phyloP scores from a whole-genome alignment of 768 basidiomycete species.

The Lactifluus pinguis region DNA sequence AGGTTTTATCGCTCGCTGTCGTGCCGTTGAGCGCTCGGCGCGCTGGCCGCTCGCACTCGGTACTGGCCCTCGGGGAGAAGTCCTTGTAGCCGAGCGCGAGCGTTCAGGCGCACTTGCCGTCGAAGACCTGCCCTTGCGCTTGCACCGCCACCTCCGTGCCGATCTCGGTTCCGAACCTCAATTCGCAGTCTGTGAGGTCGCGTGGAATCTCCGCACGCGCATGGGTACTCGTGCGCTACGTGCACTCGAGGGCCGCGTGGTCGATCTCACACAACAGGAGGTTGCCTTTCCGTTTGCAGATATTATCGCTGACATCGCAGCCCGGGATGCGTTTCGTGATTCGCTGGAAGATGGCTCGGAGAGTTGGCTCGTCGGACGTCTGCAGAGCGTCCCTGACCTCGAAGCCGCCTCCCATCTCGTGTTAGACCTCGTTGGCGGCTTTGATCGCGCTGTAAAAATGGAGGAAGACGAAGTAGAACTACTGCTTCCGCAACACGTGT shows the following conservation, averaged over 20 bases:
- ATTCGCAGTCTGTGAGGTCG: slow-evolving; percentile 47
- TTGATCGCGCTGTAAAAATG: slow-evolving; percentile 58
- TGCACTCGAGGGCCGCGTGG: slow-evolving; percentile 47
- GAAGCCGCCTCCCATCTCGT: slow-evolving; percentile 45
- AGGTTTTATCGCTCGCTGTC: slow-evolving; percentile 84
- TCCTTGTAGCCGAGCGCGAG: slow-evolving; percentile 70
- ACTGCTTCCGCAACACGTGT: slow-evolving; percentile 42
- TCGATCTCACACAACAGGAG: slow-evolving; percentile 66
- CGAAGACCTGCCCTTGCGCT: slow-evolving; percentile 59
- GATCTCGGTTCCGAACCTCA: slow-evolving; percentile 40
- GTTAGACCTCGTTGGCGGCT: slow-evolving; percentile 64
- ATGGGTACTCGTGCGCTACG: slow-evolving; percentile 29
- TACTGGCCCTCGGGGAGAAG: slow-evolving; percentile 31
- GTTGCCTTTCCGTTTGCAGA: slow-evolving; percentile 70
- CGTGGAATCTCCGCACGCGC: slow-evolving; percentile 54
- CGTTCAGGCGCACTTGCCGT: slow-evolving; percentile 53
- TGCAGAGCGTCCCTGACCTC: slow-evolving; percentile 49
- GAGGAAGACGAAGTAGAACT: slow-evolving; percentile 65
- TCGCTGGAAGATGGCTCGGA: slow-evolving; percentile 49
- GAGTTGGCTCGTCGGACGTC: slow-evolving; percentile 51
- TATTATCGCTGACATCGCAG: slow-evolving; percentile 58
- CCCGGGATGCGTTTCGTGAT: slow-evolving; percentile 43
- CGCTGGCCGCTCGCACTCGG: slow-evolving; percentile 72
- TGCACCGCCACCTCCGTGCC: slow-evolving; percentile 41
- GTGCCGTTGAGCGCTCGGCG: slow-evolving; percentile 81